A percentile compares a stretch with the other conserved stretches of the same genome.
Evolutionary conservation across 1,284 basidiomycete species (phyloP).

Genomic region (Inonotus obliquus): DNA sequence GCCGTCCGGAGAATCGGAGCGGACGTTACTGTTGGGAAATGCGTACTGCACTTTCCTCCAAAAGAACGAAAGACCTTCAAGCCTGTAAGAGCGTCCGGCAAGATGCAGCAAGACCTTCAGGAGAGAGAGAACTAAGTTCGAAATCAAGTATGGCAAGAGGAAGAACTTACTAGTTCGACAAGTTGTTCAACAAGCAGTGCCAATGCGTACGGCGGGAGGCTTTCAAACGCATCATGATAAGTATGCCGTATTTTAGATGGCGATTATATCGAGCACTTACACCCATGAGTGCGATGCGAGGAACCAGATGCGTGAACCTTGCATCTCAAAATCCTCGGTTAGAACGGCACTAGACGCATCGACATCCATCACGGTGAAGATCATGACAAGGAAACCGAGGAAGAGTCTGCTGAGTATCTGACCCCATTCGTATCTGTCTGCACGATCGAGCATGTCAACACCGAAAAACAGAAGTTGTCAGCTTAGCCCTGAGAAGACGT

Average conservation of each 20-base stretch:
- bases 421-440: constrained; percentile 19
- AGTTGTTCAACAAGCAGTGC: constrained; percentile 12
- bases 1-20: neutral
- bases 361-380: constrained; percentile 13
- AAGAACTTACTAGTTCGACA: constrained; percentile 12
- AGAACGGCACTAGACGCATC: constrained; percentile 9
- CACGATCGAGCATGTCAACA: neutral
- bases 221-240: neutral
- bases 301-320: constrained; percentile 16
- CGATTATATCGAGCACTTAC: neutral
- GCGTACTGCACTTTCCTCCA: constrained; percentile 5
- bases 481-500: neutral
- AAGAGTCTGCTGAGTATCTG: constrained; percentile 16
- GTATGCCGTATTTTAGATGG: neutral
- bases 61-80: constrained; percentile 8
- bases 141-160: neutral
- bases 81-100: constrained; percentile 6
- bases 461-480: neutral
- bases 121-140: neutral
- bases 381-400: constrained; percentile 7
- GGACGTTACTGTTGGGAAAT: neutral
- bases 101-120: constrained; percentile 9
- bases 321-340: constrained; percentile 4
- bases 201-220: constrained; percentile 12
- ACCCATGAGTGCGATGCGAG: constrained; percentile 16